Percentiles rank a stretch among this genome's conserved stretches.
These are phyloP conservation scores for Penicillium lagena DNA, from an alignment of 495 filamentous ascomycete genomes.

Conservation along the genomic window DNA sequence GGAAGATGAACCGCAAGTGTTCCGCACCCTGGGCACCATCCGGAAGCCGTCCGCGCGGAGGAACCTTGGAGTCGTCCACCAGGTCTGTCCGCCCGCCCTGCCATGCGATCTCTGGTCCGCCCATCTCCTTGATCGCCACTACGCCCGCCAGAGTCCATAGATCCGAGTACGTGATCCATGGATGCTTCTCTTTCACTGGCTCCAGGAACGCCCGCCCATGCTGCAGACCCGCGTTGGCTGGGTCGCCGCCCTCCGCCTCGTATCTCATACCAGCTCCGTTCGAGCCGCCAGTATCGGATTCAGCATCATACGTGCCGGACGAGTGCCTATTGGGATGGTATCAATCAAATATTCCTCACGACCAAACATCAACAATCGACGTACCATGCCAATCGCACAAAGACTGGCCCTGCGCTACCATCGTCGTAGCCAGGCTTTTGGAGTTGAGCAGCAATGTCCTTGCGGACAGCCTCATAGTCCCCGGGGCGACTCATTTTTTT, in stretches of 20 bases:
- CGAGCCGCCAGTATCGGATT: constrained; percentile 53
- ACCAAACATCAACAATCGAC: constrained; percentile 11
- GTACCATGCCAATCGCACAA: constrained; percentile 57
- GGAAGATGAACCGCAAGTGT: constrained; percentile 53
- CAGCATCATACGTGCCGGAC: constrained; percentile 52
- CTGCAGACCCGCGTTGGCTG: constrained; percentile 57
- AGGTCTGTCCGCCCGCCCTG: constrained; percentile 51
- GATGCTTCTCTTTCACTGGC: constrained; percentile 48
- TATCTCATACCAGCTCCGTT: constrained; percentile 63
- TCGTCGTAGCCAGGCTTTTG: constrained; percentile 57
- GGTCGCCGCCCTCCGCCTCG: constrained; percentile 57
- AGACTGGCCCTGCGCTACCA: constrained; percentile 54
- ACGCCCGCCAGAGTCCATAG: constrained; percentile 56
- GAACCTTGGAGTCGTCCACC: constrained; percentile 50
- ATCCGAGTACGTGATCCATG: constrained; percentile 60
- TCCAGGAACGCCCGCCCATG: constrained; percentile 58
- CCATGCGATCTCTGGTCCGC: constrained; percentile 50
- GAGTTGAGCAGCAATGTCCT: constrained; percentile 47
- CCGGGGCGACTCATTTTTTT: constrained; percentile 32
- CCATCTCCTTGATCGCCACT: constrained; percentile 53
- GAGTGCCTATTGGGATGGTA: constrained; percentile 40
- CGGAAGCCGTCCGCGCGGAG: constrained; percentile 50
- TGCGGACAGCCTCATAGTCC: constrained; percentile 47
- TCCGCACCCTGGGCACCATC: constrained; percentile 53
- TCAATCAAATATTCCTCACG: constrained; percentile 1